A percentile compares a stretch with the other conserved stretches of the same genome.
These are phyloP conservation scores for Rhodomyrtus tomentosa DNA, from an alignment of 345 rosid species.

Conservation along the genomic window DNA sequence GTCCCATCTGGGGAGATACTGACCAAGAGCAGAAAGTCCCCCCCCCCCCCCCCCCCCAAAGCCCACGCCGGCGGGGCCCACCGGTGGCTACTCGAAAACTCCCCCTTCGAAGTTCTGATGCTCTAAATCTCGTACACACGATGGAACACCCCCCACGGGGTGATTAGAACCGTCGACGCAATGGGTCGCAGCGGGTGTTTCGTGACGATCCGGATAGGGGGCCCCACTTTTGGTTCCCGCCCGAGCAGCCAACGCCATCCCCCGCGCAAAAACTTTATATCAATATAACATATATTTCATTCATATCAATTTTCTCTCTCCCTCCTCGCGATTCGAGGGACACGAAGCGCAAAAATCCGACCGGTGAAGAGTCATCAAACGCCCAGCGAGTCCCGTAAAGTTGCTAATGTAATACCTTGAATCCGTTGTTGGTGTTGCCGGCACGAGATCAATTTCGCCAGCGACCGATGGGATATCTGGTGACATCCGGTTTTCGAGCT, in stretches of 20 bases:
- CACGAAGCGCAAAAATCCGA: neutral
- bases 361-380: no score
- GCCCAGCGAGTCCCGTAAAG: no score
- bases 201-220: neutral
- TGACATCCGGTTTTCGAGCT: accelerated
- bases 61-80: neutral
- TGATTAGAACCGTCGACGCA: neutral
- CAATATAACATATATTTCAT: neutral
- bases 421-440: no score
- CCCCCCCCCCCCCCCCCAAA: no score
- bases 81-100: neutral
- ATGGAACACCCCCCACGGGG: neutral
- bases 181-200: neutral
- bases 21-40: neutral
- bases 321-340: neutral
- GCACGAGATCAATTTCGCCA: neutral
- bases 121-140: neutral
- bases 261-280: neutral
- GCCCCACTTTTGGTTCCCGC: neutral
- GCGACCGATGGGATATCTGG: accelerated
- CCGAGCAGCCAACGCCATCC: neutral
- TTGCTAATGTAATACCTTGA: neutral
- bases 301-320: neutral
- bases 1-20: neutral
- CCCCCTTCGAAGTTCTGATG: neutral